Conservation (phyloP, 1,284 basidiomycete species). For the Papiliotrema flavescens region DNA sequence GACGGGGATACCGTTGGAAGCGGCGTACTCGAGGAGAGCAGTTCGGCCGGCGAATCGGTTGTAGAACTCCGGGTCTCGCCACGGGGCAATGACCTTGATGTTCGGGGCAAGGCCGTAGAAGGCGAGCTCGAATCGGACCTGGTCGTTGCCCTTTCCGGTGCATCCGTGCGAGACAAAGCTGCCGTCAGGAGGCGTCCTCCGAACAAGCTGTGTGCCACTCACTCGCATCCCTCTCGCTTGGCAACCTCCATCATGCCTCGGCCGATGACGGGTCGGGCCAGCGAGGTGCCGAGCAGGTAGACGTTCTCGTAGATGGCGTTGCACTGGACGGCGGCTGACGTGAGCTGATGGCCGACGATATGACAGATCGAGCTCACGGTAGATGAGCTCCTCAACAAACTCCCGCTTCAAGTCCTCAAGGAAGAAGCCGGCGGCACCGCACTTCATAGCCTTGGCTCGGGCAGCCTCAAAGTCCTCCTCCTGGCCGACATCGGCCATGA, state of each 20-base stretch:
- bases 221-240: slow-evolving; percentile 89
- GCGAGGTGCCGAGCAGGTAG: slow-evolving; percentile 95
- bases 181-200: slow-evolving; percentile 4
- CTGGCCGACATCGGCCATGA: slow-evolving; percentile 99
- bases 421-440: slow-evolving; percentile 95
- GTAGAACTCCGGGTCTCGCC: slow-evolving; percentile 97
- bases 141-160: slow-evolving; percentile 99
- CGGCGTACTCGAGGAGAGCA: slow-evolving; percentile 86
- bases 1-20: slow-evolving; percentile 85
- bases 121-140: slow-evolving; percentile 98
- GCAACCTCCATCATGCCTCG: slow-evolving; percentile 97
- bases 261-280: slow-evolving; percentile 97
- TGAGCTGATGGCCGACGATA: neutral
- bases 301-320: slow-evolving; percentile 99
- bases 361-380: slow-evolving; percentile 51
- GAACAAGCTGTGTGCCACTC: slow-evolving; percentile 23
- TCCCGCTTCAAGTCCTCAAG: slow-evolving; percentile 92
- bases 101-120: slow-evolving; percentile 98
- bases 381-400: slow-evolving; percentile 95
- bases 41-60: slow-evolving; percentile 93
- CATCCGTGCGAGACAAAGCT: slow-evolving; percentile 97
- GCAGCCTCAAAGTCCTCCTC: slow-evolving; percentile 99
- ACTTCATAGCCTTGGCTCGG: slow-evolving; percentile 81
- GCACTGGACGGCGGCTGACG: slow-evolving; percentile 78
- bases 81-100: slow-evolving; percentile 98